Percentiles rank a stretch among this genome's conserved stretches.
Conservation (phyloP, 495 filamentous ascomycete genomes). For the Hypomontagnella submonticulosa region DNA sequence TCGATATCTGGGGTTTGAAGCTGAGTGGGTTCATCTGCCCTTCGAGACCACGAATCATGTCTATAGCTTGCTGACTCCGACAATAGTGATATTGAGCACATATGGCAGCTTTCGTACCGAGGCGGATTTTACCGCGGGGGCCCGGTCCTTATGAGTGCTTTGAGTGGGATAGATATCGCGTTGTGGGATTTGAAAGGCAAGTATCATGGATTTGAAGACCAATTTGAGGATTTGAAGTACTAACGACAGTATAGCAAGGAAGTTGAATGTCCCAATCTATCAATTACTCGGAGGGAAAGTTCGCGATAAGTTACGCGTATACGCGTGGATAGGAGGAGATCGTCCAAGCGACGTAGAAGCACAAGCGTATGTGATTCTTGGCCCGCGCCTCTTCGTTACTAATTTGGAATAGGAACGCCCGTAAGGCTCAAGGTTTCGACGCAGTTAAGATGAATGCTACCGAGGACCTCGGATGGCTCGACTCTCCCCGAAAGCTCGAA, state of each 20-base stretch:
- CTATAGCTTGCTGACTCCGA: background rate
- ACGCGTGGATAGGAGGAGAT: conserved; percentile 90
- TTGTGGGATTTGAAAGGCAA: conserved; percentile 79
- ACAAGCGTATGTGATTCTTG: conserved; percentile 63
- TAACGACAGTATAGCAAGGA: conserved; percentile 50
- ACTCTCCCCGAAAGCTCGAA: conserved; percentile 73
- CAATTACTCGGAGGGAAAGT: conserved; percentile 82
- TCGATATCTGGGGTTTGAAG: conserved; percentile 74
- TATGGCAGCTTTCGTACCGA: conserved; percentile 79
- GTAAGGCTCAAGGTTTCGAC: conserved; percentile 76
- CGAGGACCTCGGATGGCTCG: conserved; percentile 81
- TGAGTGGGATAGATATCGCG: conserved; percentile 84
- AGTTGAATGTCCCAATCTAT: conserved; percentile 75
- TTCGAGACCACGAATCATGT: background rate
- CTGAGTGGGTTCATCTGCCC: conserved; percentile 66
- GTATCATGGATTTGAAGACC: conserved; percentile 1
- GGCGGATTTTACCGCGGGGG: conserved; percentile 84
- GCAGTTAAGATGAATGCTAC: conserved; percentile 87
- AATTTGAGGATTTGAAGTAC: background rate
- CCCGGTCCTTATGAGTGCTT: conserved; percentile 83
- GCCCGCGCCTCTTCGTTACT: conserved; percentile 7
- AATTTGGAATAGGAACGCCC: conserved; percentile 57
- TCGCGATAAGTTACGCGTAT: conserved; percentile 77
- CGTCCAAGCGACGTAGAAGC: conserved; percentile 75
- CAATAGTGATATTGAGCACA: conserved; percentile 80